Conservation (phyloP, 805 yeast species). For the Hanseniaspora osmophila region DNA sequence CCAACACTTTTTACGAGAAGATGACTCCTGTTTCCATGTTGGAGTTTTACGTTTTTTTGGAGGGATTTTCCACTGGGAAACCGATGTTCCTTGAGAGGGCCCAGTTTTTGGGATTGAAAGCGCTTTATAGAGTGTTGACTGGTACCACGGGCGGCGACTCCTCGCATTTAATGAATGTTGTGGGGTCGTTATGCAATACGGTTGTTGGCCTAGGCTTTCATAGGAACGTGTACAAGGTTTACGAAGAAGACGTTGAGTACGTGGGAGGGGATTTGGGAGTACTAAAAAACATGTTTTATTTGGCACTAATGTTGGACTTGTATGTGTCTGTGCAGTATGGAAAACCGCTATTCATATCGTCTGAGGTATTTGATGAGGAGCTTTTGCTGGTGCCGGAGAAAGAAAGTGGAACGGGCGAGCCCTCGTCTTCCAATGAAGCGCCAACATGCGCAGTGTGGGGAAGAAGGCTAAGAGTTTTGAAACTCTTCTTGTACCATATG, state of each 20-base stretch:
- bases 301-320: slow-evolving; percentile 16
- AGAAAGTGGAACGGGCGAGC: not conserved
- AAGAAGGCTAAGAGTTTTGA: no score
- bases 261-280: slow-evolving; percentile 12
- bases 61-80: slow-evolving; percentile 18
- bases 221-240: slow-evolving; percentile 10
- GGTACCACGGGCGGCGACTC: slow-evolving; percentile 15
- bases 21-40: slow-evolving; percentile 11
- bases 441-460: no score
- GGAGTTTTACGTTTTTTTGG: slow-evolving; percentile 12
- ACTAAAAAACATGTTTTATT: slow-evolving; percentile 17
- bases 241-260: slow-evolving; percentile 8
- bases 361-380: not conserved
- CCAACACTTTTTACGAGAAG: slow-evolving; percentile 8
- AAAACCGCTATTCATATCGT: slow-evolving; percentile 8
- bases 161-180: slow-evolving; percentile 10
- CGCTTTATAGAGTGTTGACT: slow-evolving; percentile 6
- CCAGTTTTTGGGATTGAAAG: slow-evolving; percentile 16
- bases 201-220: slow-evolving; percentile 15
- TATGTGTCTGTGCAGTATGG: slow-evolving; percentile 16
- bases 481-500: no score
- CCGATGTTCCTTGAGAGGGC: slow-evolving; percentile 17
- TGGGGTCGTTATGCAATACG: slow-evolving; percentile 8
- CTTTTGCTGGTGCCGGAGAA: not conserved
- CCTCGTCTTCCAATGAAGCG: no score